Evolutionary conservation across 352 stramenopile species (phyloP).

Genomic region (Globisporangium solare): DNA sequence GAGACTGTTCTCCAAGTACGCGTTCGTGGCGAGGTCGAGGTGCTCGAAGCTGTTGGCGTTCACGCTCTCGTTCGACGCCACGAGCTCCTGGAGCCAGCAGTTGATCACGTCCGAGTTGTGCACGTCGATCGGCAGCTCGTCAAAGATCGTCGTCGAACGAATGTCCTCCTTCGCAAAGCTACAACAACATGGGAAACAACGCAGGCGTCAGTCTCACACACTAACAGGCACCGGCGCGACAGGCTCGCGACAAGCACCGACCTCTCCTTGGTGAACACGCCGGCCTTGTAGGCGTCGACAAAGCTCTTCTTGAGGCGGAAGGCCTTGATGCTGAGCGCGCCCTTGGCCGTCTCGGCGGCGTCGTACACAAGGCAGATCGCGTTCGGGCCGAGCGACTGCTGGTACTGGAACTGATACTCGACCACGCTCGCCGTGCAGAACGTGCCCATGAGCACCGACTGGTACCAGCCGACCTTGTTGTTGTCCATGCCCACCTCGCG

Average conservation of each 20-base stretch:
- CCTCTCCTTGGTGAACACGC: constrained; percentile 76
- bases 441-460: constrained; percentile 95
- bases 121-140: constrained; percentile 95
- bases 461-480: constrained; percentile 99
- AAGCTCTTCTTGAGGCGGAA: constrained; percentile 95
- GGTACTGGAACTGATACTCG: constrained; percentile 95
- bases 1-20: constrained; percentile 97
- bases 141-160: constrained; percentile 88
- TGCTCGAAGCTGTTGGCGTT: constrained; percentile 90
- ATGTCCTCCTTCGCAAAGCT: constrained; percentile 82
- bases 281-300: constrained; percentile 87
- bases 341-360: constrained; percentile 93
- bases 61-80: constrained; percentile 46
- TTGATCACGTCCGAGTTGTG: constrained; percentile 94
- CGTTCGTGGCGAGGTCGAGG: constrained; percentile 94
- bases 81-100: constrained; percentile 92
- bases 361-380: constrained; percentile 98
- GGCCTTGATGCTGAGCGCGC: constrained; percentile 93
- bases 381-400: constrained; percentile 95
- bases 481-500: constrained; percentile 98
- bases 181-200: neutral
- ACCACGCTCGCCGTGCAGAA: constrained; percentile 94
- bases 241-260: constrained; percentile 3
- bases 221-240: neutral
- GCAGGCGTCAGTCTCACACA: neutral